Evolutionary conservation across 192 early-diverging fungal species (phyloP).

Genomic region (Lobosporangium transversale): DNA sequence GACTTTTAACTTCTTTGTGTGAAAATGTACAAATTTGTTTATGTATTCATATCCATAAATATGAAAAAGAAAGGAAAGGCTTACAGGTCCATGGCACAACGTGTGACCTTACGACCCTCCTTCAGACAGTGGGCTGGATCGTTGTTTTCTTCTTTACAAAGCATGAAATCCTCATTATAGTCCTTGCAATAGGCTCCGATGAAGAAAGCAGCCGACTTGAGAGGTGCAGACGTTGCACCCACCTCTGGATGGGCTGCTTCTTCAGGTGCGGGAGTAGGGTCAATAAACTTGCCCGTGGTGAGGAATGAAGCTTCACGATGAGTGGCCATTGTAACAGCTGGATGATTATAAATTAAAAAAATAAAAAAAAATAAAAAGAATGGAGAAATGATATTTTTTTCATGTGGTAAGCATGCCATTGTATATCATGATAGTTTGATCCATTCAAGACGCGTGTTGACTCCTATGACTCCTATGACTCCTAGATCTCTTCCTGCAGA

Average conservation of each 20-base stretch:
- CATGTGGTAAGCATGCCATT: too few relatives aligned
- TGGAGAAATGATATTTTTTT: too few relatives aligned
- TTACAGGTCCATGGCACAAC: conserved; percentile 89
- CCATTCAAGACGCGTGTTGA: too few relatives aligned
- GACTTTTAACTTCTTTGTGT: too few relatives aligned
- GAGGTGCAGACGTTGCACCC: conserved; percentile 89
- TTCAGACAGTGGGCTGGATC: conserved; percentile 91
- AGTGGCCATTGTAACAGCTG: conserved; percentile 37
- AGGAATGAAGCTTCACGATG: conserved; percentile 51
- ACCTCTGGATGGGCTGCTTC: conserved; percentile 84
- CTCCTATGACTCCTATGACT: too few relatives aligned
- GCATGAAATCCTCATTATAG: conserved; percentile 96
- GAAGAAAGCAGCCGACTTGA: conserved; percentile 93
- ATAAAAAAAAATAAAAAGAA: too few relatives aligned
- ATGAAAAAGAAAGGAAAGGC: too few relatives aligned
- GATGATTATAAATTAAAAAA: neutral
- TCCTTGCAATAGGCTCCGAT: conserved; percentile 90
- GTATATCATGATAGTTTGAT: too few relatives aligned
- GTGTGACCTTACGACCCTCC: conserved; percentile 96
- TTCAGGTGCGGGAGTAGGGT: conserved; percentile 81
- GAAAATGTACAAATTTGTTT: too few relatives aligned
- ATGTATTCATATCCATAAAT: too few relatives aligned
- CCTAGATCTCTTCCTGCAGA: too few relatives aligned
- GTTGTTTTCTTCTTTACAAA: conserved; percentile 92
- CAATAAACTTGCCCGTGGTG: conserved; percentile 68